Percentiles rank a stretch among this genome's conserved stretches.
These are phyloP conservation scores for Buxus sempervirens DNA, from an alignment of 164 flowering plant species.

Conservation along the genomic window DNA sequence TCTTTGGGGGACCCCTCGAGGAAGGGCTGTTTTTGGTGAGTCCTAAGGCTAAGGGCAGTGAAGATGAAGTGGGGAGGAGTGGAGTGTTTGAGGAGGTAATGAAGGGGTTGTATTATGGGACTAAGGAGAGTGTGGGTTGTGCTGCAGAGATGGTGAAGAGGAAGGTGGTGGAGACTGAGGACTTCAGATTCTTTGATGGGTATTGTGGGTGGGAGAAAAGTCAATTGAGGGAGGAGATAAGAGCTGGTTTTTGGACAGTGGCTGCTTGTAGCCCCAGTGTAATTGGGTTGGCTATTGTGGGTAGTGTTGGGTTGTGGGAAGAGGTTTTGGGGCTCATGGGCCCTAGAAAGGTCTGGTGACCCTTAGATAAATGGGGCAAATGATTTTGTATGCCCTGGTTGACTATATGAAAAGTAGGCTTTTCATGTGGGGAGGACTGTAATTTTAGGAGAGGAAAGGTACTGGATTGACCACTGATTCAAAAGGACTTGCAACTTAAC, in stretches of 20 bases:
- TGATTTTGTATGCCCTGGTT: background rate
- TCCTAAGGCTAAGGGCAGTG: conserved; percentile 28
- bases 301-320: conserved; percentile 66
- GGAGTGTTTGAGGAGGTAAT: conserved; percentile 84
- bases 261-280: conserved; percentile 87
- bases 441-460: no score
- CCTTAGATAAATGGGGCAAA: conserved; percentile 22
- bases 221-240: conserved; percentile 61
- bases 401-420: no score
- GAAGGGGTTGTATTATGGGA: conserved; percentile 78
- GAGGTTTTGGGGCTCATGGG: conserved; percentile 79
- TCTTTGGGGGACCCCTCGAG: conserved; percentile 85
- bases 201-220: conserved; percentile 87
- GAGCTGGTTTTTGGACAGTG: conserved; percentile 82
- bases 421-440: no score
- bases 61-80: conserved; percentile 41
- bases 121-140: conserved; percentile 78
- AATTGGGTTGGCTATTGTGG: conserved; percentile 44
- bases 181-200: conserved; percentile 91
- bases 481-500: no score
- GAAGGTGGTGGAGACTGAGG: conserved; percentile 44
- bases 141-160: conserved; percentile 91
- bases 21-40: conserved; percentile 63
- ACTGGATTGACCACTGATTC: no score
- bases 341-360: background rate